Percentiles rank a stretch among this genome's conserved stretches.
phyloP scores from a whole-genome alignment of 192 early-diverging fungal species.

The Podila verticillata region DNA sequence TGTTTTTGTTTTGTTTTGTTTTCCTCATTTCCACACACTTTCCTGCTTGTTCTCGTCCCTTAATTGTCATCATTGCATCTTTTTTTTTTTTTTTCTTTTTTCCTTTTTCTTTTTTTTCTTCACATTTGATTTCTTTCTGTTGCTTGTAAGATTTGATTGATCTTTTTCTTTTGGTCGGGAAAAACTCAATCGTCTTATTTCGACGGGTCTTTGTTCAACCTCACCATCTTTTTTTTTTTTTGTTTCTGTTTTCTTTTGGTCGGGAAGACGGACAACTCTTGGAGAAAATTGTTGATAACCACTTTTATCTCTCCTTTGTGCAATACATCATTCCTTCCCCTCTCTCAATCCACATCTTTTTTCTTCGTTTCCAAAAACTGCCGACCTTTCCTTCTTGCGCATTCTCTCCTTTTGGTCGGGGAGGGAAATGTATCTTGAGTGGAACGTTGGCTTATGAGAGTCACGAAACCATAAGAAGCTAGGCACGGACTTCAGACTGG shows the following conservation, averaged over 20 bases:
- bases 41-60: no score
- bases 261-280: slow-evolving; percentile 9
- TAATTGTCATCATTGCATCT: background rate
- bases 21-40: background rate
- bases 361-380: background rate
- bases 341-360: background rate
- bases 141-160: background rate
- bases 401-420: slow-evolving; percentile 10
- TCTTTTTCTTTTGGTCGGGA: slow-evolving; percentile 48
- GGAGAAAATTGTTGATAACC: background rate
- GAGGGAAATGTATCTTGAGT: background rate
- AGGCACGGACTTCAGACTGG: slow-evolving; percentile 1
- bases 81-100: slow-evolving; percentile 13
- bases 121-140: slow-evolving; percentile 1
- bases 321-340: background rate
- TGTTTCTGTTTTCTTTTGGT: slow-evolving; percentile 29
- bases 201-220: background rate
- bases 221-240: background rate
- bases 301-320: background rate
- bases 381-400: background rate
- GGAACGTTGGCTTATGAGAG: no score
- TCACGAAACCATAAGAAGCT: no score
- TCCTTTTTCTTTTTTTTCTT: slow-evolving; percentile 1
- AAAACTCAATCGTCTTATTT: background rate
- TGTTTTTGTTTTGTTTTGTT: background rate